phyloP scores from a whole-genome alignment of 2,329 filamentous ascomycete genomes.

The Talaromyces sp. region DNA sequence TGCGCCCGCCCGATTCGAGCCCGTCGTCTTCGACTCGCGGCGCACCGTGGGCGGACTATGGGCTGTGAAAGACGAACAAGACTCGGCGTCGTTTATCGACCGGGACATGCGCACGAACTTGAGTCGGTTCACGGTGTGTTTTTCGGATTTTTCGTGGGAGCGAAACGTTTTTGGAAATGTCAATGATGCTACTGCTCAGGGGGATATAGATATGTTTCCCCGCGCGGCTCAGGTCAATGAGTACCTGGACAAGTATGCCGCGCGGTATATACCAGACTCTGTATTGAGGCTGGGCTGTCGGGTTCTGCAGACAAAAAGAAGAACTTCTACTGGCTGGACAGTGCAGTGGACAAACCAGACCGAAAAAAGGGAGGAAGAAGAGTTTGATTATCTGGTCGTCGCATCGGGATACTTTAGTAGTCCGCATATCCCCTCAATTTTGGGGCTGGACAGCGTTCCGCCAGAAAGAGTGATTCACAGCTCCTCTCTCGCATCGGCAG shows the following conservation, averaged over 20 bases:
- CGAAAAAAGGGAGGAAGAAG: neutral
- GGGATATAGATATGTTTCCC: conserved; percentile 65
- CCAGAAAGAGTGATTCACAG: conserved; percentile 59
- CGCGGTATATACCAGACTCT: conserved; percentile 49
- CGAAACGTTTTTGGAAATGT: conserved; percentile 30
- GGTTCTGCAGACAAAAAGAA: conserved; percentile 25
- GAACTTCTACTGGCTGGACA: conserved; percentile 23
- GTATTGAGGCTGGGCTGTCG: conserved; percentile 47
- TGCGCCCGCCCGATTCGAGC: conserved; percentile 51
- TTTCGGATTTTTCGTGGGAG: conserved; percentile 64
- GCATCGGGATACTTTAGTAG: conserved; percentile 72
- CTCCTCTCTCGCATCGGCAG: conserved; percentile 58
- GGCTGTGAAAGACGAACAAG: conserved; percentile 38
- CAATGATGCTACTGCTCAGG: no score
- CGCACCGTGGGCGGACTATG: conserved; percentile 70
- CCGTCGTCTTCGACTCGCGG: conserved; percentile 66
- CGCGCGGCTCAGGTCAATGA: conserved; percentile 69
- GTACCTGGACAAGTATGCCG: conserved; percentile 63
- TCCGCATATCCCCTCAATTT: conserved; percentile 48
- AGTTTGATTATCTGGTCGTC: conserved; percentile 60
- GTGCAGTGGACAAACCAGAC: conserved; percentile 27
- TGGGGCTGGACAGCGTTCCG: conserved; percentile 21
- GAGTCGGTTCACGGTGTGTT: conserved; percentile 64
- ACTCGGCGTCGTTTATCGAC: conserved; percentile 44
- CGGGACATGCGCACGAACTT: conserved; percentile 58